Evolutionary conservation across 2,329 filamentous ascomycete genomes (phyloP).

Genomic region (Aspergillus sp.): DNA sequence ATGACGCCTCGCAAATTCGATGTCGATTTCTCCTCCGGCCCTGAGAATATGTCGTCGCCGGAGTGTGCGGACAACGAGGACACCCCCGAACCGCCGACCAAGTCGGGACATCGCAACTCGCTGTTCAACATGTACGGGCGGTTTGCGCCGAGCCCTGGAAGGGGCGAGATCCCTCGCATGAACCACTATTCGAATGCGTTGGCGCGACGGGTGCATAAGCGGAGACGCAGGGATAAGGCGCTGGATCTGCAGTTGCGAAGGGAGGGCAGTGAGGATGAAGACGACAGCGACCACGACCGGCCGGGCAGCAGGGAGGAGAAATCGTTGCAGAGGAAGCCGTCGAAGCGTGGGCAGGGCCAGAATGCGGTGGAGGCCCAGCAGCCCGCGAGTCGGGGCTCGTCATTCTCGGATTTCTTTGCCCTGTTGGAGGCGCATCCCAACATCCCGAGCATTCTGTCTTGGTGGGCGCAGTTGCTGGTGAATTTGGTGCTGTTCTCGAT

Average conservation of each 20-base stretch:
- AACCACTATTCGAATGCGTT: conserved; percentile 48
- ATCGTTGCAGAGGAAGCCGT: conserved; percentile 29
- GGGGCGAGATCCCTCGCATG: conserved; percentile 62
- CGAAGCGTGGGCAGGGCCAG: conserved; percentile 17
- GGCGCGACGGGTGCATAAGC: conserved; percentile 48
- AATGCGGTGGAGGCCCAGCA: conserved; percentile 10
- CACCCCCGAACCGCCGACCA: conserved; percentile 43
- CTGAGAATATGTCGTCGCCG: conserved; percentile 47
- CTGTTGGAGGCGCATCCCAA: conserved; percentile 65
- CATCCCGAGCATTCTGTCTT: conserved; percentile 64
- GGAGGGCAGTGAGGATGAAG: conserved; percentile 39
- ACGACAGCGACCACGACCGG: conserved; percentile 32
- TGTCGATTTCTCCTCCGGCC: conserved; percentile 48
- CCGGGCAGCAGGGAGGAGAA: conserved; percentile 37
- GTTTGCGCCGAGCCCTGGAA: conserved; percentile 55
- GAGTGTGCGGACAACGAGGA: conserved; percentile 49
- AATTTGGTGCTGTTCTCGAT: conserved; percentile 51
- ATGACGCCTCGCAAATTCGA: conserved; percentile 51
- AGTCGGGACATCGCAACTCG: conserved; percentile 38
- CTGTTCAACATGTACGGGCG: conserved; percentile 43
- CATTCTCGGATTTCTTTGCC: conserved; percentile 55
- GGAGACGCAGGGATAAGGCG: conserved; percentile 48
- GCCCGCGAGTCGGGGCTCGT: conserved; percentile 32
- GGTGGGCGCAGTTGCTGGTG: conserved; percentile 62
- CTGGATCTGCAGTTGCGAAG: conserved; percentile 43